These are phyloP conservation scores for Ceratonia siliqua DNA, from an alignment of 306 rosid genomes.

Conservation along the genomic window DNA sequence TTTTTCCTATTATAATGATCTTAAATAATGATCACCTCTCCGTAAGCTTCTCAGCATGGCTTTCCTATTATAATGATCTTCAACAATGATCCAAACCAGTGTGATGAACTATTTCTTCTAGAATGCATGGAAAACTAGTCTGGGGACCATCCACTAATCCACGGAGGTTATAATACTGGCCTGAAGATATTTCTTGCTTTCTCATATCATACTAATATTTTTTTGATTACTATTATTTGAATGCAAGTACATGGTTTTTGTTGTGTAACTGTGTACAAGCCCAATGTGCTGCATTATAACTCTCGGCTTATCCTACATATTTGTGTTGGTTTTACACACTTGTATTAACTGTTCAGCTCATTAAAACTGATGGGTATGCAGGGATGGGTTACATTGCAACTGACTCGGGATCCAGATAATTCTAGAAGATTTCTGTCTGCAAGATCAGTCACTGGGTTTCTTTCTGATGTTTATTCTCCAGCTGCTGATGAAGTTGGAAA, in stretches of 20 bases:
- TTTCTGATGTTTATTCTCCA: constrained; percentile 79
- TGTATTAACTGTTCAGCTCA: constrained; percentile 26
- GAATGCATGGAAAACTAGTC: constrained; percentile 15
- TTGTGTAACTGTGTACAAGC: constrained; percentile 3
- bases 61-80: constrained; percentile 8
- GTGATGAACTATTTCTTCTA: constrained; percentile 5
- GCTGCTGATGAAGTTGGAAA: constrained; percentile 98
- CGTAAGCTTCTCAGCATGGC: neutral
- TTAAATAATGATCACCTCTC: neutral
- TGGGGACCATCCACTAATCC: constrained; percentile 1
- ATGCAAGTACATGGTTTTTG: neutral
- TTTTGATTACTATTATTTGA: neutral
- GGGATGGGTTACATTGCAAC: constrained; percentile 95
- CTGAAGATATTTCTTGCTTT: constrained; percentile 17
- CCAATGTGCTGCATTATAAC: neutral
- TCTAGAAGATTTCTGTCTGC: constrained; percentile 80
- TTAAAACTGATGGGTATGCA: constrained; percentile 43
- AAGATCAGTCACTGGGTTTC: constrained; percentile 95
- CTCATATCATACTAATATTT: neutral
- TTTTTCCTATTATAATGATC: neutral
- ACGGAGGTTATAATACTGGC: constrained; percentile 1
- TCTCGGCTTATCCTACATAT: neutral
- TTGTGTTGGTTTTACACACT: neutral
- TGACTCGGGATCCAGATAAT: constrained; percentile 67
- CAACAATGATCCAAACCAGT: neutral